Evolutionary conservation across 257 asterid genomes (phyloP).

Genomic region (Fraxinus excelsior): DNA sequence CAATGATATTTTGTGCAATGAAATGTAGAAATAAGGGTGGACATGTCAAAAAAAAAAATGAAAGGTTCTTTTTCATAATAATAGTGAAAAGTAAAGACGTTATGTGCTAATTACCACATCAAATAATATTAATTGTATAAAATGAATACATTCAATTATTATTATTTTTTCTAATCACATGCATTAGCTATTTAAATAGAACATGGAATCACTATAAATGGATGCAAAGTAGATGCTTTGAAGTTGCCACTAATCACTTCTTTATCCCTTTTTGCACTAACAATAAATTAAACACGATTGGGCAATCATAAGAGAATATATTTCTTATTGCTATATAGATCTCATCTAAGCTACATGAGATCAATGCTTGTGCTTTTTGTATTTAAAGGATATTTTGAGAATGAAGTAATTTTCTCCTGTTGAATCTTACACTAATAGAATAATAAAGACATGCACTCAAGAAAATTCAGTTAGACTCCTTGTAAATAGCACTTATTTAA

Average conservation of each 20-base stretch:
- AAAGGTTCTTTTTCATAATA: too few relatives aligned
- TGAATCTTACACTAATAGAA: background rate
- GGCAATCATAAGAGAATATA: background rate
- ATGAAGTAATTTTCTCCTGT: background rate
- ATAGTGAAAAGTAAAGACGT: too few relatives aligned
- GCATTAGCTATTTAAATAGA: background rate
- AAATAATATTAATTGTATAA: background rate
- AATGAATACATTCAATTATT: background rate
- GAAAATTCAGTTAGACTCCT: conserved; percentile 1
- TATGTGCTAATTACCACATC: too few relatives aligned
- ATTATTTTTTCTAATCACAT: background rate
- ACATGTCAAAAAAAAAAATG: too few relatives aligned
- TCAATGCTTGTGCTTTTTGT: background rate
- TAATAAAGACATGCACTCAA: background rate
- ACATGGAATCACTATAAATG: conserved; percentile 1
- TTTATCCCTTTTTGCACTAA: background rate
- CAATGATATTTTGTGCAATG: too few relatives aligned
- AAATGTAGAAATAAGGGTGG: too few relatives aligned
- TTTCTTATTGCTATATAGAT: background rate
- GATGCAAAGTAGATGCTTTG: background rate
- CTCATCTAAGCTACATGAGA: background rate
- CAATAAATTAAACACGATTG: background rate
- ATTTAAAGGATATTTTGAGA: background rate
- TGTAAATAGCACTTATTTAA: conserved; percentile 2
- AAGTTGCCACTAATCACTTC: conserved; percentile 12